Base-by-base conservation (phyloP, 1,284 basidiomycete species). In the Trichosporon asahii region DNA sequence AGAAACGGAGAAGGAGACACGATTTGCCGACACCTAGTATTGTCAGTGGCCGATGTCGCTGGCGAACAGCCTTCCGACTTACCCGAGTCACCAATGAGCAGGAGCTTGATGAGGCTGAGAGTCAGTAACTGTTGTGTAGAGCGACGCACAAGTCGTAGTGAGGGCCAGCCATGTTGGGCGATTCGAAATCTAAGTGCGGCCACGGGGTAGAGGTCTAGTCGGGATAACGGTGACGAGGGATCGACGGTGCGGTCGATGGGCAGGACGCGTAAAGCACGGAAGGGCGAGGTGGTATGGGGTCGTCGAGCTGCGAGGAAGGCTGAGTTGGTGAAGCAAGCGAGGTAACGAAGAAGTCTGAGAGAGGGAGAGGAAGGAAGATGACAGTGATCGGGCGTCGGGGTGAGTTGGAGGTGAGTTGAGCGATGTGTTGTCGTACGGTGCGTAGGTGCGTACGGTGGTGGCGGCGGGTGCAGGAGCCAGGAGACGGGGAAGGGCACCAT, bases 11-110 rank as follows among this genome's bases (percentile, higher is more conserved):
- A 70, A 99, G 88, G 18, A 99, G 88, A 87, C 97, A 99, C 66
- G 96, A 99, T 86, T 99, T 99, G 76, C 97, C 97, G 77, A 99
- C 94, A 85, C 94, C 93, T 95, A 4, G 21, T 35, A 14, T 61
- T 68, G 40, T 61, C 53, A 64, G 31, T 6, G 3, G 23, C 7
- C 23, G 18, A 23, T 15, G 33, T n/a, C 8, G 33, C 14, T 33
- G 21, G 25, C 18, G 64, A n/a, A n/a, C 29, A 57, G 64, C 9
- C 65, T n/a, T 4, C 9, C 64, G n/a, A 78, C 84, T 76, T 70
- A 94, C 94, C 95, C 78, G 95, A 97, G 86, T 98, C 95, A 73
- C 95, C 95, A 82, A 98, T 97, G 82, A 97, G 91, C 70, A 98
- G 89, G 75, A 98, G 91, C 91, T 96, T 96, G 88, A 96, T 95